phyloP scores from a whole-genome alignment of 805 yeast species.

The Lipomyces starkeyi region DNA sequence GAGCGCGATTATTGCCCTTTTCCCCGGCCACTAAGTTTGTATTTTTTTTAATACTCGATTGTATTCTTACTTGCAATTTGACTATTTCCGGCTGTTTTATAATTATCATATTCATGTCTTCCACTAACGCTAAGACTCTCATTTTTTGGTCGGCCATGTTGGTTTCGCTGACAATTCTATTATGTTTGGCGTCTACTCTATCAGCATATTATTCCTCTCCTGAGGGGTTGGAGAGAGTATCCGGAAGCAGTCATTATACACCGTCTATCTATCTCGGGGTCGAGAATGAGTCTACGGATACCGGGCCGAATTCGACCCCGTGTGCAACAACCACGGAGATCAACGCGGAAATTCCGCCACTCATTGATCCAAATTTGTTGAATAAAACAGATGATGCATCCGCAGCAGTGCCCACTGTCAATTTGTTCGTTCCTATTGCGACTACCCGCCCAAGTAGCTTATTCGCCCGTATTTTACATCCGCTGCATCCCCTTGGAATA shows the following conservation, averaged over 20 bases:
- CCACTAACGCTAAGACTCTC: background rate
- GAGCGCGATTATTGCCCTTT: background rate
- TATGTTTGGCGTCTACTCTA: background rate
- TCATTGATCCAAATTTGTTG: background rate
- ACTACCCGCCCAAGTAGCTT: conserved; percentile 21
- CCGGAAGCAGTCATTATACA: background rate
- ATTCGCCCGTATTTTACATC: conserved; percentile 27
- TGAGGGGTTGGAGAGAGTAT: background rate
- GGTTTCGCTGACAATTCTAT: background rate
- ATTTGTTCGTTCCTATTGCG: conserved; percentile 31
- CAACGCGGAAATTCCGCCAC: background rate
- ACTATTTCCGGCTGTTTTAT: background rate
- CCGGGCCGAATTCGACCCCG: background rate
- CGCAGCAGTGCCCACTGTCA: background rate
- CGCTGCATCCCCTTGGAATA: conserved; percentile 27
- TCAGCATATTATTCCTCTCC: background rate
- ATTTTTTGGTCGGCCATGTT: background rate
- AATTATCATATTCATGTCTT: background rate
- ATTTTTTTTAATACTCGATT: background rate
- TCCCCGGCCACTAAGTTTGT: background rate
- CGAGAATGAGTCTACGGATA: background rate
- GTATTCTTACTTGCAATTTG: background rate
- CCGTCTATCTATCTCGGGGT: background rate
- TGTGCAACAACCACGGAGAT: background rate
- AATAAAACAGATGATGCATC: background rate